These are phyloP conservation scores for Exserohilum rostratum DNA, from an alignment of 2,329 filamentous ascomycete genomes.

Conservation along the genomic window DNA sequence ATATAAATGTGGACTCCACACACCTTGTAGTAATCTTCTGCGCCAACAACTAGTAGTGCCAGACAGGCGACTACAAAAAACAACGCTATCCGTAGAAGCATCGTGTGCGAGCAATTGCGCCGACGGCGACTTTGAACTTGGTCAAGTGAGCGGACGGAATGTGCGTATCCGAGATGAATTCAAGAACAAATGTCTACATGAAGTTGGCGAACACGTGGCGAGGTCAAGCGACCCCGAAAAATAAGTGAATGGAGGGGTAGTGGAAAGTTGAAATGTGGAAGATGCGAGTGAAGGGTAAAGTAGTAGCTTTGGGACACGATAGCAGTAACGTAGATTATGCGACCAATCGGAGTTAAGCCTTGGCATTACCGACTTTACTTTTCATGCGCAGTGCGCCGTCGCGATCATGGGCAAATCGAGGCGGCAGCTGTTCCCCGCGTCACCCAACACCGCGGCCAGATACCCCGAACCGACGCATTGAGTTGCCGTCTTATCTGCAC, in stretches of 20 bases:
- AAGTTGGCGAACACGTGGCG: constrained; percentile 4
- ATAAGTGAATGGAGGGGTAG: constrained; percentile 5
- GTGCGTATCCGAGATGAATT: constrained; percentile 16
- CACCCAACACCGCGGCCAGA: not conserved
- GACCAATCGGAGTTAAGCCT: constrained; percentile 38
- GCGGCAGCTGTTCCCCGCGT: constrained; percentile 7
- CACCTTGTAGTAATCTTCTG: constrained; percentile 82
- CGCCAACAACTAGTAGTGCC: constrained; percentile 52
- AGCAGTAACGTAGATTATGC: constrained; percentile 27
- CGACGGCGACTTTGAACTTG: constrained; percentile 15
- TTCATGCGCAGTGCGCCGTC: constrained; percentile 24
- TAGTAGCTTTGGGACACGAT: constrained; percentile 35
- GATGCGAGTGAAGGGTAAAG: constrained; percentile 11
- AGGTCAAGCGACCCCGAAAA: constrained; percentile 10
- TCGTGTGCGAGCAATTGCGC: constrained; percentile 36
- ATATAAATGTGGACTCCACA: constrained; percentile 9
- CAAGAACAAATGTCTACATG: constrained; percentile 21
- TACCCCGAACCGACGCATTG: constrained; percentile 21
- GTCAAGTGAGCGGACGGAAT: constrained; percentile 29
- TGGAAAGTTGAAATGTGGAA: constrained; percentile 12
- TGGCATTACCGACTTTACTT: constrained; percentile 30
- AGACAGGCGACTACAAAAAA: constrained; percentile 52
- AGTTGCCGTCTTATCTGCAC: constrained; percentile 19
- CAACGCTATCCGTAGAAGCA: constrained; percentile 53
- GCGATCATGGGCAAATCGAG: constrained; percentile 16